Base-by-base conservation (phyloP, 257 asterid species). In the Jasminum sambac region DNA sequence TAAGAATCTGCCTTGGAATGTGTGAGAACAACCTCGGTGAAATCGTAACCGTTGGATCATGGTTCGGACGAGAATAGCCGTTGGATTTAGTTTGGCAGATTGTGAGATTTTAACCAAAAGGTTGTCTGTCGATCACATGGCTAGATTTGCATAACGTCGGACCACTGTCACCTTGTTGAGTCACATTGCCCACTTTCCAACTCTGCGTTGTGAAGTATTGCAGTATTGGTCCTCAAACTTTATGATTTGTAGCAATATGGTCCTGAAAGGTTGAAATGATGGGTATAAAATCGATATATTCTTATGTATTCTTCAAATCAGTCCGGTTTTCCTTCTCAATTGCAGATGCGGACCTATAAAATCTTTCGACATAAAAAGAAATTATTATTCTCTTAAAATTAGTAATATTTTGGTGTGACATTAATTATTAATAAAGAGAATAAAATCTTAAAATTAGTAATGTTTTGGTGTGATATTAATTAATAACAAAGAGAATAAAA, bases 61-160 rank as follows among this genome's bases (percentile, higher is more conserved):
- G 11, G 50, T 23, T 5, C 62, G 39, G 42, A 41, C 41, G 30
- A 52, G 3, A n/a, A 12, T 3, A 57, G 11, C 80, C 84, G 77
- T 68, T 59, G 67, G 85, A 79, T 77, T 62, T 5, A 46, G 44
- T 46, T 30, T 34, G 62, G 58, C 46, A 19, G 64, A 48, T 14
- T 61, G 24, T 62, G 38, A 74, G 59, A 63, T 6, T 42, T 42
- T 36, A 43, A 55, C 36, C 25, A 14, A 58, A 65, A 23, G 36
- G 37, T 43, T 61, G 62, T 21, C 36, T 67, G 74, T 74, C 80
- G 72, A 72, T 70, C 74, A 66, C 75, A 16, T 75, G 79, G 69
- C 76, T 66, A 38, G 41, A 57, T 43, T 70, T 62, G 46, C 50
- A 57, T 59, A 26, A 55, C 75, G 41, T 59, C 64, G 43, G 74